Base-by-base conservation (phyloP, 192 early-diverging fungal species). In the Backusella luteola region DNA sequence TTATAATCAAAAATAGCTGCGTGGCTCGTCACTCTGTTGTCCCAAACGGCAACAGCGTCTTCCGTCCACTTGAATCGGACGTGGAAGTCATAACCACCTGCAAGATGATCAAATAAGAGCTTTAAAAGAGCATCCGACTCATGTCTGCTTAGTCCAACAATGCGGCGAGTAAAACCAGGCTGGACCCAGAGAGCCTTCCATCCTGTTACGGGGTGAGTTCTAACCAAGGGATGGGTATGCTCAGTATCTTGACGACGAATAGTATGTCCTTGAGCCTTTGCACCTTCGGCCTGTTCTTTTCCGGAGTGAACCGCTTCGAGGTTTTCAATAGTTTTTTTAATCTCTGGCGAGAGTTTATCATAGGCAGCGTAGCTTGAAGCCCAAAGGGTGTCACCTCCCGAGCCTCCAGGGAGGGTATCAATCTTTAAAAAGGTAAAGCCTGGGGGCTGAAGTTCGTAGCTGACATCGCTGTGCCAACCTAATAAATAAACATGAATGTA, bases 131-230 rank as follows among this genome's bases (percentile, higher is more conserved):
- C 67, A 42, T 86, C 82, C n/a, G 84, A 86, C 67, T 90, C 90
- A 59, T 73, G 70, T 36, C 81, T 74, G 36, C 67, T 84, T 41
- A 88, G 59, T 21, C 81, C 84, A 35, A 76, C 78, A 81, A 91
- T 90, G 15, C 76, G 77, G 23, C 81, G 81, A 7, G 89, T 90
- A 79, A 90, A 90, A 7, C 68, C 80, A 35, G 80, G 81, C 71
- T 91, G 86, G 39, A 91, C 89, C 73, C 73, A 91, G 23, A 91
- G 76, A 29, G 79, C 71, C 75, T 90, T 91, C 83, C 84, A 88
- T 11, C 87, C 85, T 14, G 89, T 91, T 32, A 90, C 84, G 19
- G 89, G 89, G 67, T 90, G 89, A 14, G 89, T 90, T n/a, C 90
- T 78, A 12, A 90, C 76, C 4, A 83, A 49, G 8, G 81, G 81